phyloP scores from a whole-genome alignment of 1,139 yeast genomes.

The Magnusiomyces fungicola region DNA sequence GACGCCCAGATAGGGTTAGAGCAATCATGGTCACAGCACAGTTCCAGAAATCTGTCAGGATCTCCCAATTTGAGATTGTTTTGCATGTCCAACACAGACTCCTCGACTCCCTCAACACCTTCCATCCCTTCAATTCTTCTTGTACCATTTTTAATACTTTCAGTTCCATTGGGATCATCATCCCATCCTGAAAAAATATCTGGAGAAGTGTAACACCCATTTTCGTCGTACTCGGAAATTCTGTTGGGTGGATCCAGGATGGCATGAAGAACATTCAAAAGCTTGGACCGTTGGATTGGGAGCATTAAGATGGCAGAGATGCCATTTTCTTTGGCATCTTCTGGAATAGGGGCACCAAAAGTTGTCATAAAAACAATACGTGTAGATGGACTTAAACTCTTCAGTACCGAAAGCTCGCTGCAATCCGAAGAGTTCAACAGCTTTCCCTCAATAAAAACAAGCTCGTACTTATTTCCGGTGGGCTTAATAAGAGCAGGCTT shows the following conservation, averaged over 20 bases:
- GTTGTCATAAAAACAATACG: slow-evolving; percentile 25
- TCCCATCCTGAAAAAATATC: not conserved
- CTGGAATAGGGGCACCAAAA: slow-evolving; percentile 25
- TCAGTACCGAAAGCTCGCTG: slow-evolving; percentile 18
- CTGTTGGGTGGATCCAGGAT: not conserved
- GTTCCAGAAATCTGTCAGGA: no score
- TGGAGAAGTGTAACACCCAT: not conserved
- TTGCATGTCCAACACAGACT: not conserved
- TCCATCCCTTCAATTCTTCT: not conserved
- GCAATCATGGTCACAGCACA: slow-evolving; percentile 5
- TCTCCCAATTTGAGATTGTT: not conserved
- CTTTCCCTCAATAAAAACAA: slow-evolving; percentile 25
- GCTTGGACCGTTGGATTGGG: slow-evolving; percentile 24
- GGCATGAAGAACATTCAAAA: slow-evolving; percentile 7
- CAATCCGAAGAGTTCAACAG: slow-evolving; percentile 18
- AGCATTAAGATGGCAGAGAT: slow-evolving; percentile 25
- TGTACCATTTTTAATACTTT: not conserved
- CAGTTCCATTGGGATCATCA: not conserved
- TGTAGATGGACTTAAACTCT: slow-evolving; percentile 19
- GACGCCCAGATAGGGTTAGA: no score
- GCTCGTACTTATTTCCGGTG: slow-evolving; percentile 17
- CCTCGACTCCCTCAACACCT: not conserved
- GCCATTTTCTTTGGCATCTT: slow-evolving; percentile 23
- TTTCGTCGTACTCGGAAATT: not conserved
- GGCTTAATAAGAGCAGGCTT: slow-evolving; percentile 1